Conservation (phyloP, 371 early-diverging fungal species). For the Entomophthora muscae region DNA sequence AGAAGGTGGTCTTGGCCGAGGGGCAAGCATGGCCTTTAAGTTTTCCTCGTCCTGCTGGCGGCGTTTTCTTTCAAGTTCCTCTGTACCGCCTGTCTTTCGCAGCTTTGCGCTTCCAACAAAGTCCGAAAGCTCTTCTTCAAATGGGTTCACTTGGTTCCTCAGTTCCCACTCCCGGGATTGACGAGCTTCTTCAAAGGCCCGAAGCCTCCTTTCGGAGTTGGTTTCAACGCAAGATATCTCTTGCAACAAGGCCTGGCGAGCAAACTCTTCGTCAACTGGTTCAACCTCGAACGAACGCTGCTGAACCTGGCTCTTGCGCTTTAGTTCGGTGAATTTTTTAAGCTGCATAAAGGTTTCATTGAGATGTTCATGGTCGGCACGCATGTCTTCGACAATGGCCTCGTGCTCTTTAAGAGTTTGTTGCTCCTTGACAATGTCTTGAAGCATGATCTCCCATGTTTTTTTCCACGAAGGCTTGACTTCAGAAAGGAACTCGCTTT, state of each 20-base stretch:
- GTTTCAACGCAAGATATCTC: constrained; percentile 47
- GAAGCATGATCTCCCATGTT: constrained; percentile 62
- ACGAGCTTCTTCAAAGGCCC: constrained; percentile 47
- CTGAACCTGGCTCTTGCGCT: constrained; percentile 20
- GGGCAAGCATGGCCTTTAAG: constrained; percentile 32
- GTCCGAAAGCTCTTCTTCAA: constrained; percentile 43
- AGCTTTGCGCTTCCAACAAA: constrained; percentile 42
- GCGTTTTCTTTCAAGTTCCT: constrained; percentile 40
- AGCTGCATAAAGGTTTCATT: constrained; percentile 34
- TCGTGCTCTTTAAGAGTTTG: constrained; percentile 58
- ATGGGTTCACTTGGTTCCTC: constrained; percentile 39
- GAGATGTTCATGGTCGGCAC: constrained; percentile 38
- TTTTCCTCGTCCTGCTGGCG: constrained; percentile 36
- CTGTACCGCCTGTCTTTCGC: constrained; percentile 47
- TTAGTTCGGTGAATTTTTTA: constrained; percentile 34
- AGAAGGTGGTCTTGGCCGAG: not conserved
- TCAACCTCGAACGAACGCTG: constrained; percentile 29
- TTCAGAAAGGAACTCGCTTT: constrained; percentile 24
- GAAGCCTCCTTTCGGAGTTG: constrained; percentile 38
- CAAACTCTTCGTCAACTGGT: constrained; percentile 38
- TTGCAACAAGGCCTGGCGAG: constrained; percentile 39
- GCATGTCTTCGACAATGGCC: constrained; percentile 34
- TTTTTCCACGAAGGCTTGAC: constrained; percentile 53
- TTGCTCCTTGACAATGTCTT: constrained; percentile 59
- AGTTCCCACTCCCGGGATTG: constrained; percentile 42